These are phyloP conservation scores for Jimgerdemannia lactiflua DNA, from an alignment of 192 early-diverging fungal genomes.

Conservation along the genomic window DNA sequence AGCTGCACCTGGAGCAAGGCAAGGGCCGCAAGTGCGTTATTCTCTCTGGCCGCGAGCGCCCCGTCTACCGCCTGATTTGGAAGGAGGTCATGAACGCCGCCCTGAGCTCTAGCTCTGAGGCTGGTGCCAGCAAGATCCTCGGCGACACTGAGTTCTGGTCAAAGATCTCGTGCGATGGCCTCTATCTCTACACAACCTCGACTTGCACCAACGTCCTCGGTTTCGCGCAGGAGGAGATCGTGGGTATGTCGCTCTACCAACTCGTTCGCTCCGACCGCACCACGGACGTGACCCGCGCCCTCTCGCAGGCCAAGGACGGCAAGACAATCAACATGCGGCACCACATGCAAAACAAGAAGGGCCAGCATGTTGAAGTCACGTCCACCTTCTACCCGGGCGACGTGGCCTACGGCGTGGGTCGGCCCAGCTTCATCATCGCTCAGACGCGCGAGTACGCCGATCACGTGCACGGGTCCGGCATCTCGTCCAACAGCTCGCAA, in stretches of 20 bases:
- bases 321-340: constrained; percentile 32
- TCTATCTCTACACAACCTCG: constrained; percentile 47
- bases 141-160: constrained; percentile 54
- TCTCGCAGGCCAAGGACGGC: constrained; percentile 31
- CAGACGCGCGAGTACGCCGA: constrained; percentile 12
- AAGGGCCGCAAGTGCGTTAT: constrained; percentile 70
- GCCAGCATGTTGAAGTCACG: constrained; percentile 29
- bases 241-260: constrained; percentile 43
- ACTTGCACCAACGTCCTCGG: constrained; percentile 27
- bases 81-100: constrained; percentile 2
- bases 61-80: constrained; percentile 34
- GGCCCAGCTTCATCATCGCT: constrained; percentile 28
- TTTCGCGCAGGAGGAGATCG: constrained; percentile 23
- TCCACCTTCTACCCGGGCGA: constrained; percentile 42
- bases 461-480: neutral
- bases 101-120: constrained; percentile 21
- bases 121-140: neutral
- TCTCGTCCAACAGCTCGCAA: neutral
- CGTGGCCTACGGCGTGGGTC: constrained; percentile 1
- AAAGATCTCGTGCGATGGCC: constrained; percentile 56
- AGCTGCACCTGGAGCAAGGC: constrained; percentile 59
- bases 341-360: constrained; percentile 33
- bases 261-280: constrained; percentile 37
- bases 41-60: constrained; percentile 52
- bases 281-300: constrained; percentile 36